phyloP scores from a whole-genome alignment of 768 basidiomycete genomes.

The Russula sp. region DNA sequence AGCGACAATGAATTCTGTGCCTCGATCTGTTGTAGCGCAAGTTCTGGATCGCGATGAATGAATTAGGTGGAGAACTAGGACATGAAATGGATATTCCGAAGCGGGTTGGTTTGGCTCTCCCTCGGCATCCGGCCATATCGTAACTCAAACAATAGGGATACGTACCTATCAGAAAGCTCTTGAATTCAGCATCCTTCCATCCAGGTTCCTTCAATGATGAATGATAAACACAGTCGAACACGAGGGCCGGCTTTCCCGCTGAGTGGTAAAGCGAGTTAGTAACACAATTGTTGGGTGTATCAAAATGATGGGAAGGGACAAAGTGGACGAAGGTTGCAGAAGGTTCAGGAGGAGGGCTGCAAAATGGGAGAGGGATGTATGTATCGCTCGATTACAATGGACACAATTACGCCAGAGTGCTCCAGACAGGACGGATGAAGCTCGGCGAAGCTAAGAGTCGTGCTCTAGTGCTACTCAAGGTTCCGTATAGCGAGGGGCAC shows the following conservation, averaged over 20 bases:
- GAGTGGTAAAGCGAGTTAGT: constrained; percentile 6
- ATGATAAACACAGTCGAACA: constrained; percentile 71
- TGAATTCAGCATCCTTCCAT: constrained; percentile 58
- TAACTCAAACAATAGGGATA: constrained; percentile 8
- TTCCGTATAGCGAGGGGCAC: neutral
- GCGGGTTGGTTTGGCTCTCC: neutral
- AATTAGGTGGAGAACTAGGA: neutral
- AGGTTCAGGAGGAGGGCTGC: neutral
- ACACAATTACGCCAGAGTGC: neutral
- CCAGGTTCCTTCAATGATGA: constrained; percentile 51
- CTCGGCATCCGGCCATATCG: neutral
- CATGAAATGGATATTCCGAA: neutral
- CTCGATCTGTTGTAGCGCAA: constrained; percentile 63
- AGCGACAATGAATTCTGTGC: constrained; percentile 51
- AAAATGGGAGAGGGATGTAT: neutral
- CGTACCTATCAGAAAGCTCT: constrained; percentile 62
- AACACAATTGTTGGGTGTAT: neutral
- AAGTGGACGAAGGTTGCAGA: neutral
- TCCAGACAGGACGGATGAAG: no score
- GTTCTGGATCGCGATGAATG: constrained; percentile 39
- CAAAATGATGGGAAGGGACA: neutral
- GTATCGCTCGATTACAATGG: neutral
- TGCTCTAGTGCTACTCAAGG: neutral
- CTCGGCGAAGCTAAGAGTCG: neutral
- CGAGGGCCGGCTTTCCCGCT: constrained; percentile 66